A percentile compares a stretch with the other conserved stretches of the same genome.
Conservation (phyloP, 257 asterid species). For the Scutellaria galericulata region DNA sequence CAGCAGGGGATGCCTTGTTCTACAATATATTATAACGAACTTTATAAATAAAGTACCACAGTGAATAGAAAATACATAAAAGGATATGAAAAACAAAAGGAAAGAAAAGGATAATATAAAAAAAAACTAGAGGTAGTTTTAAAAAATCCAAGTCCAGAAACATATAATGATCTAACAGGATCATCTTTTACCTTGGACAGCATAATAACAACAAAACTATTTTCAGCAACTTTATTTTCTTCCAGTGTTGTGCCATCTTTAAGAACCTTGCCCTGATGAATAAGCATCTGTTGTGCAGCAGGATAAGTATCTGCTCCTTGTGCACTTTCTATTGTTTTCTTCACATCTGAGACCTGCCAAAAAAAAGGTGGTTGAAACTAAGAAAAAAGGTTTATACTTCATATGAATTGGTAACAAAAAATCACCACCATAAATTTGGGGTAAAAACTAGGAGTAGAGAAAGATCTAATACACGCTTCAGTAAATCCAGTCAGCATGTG, state of each 20-base stretch:
- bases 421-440: background rate
- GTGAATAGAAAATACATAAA: background rate
- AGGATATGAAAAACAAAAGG: background rate
- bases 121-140: background rate
- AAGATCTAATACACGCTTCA: background rate
- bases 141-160: background rate
- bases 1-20: constrained; percentile 63
- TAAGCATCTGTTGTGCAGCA: constrained; percentile 71
- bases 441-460: constrained; percentile 3
- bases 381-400: background rate
- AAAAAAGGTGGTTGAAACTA: constrained; percentile 1
- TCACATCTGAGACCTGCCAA: constrained; percentile 70
- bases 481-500: background rate
- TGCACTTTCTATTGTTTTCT: constrained; percentile 63
- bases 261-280: constrained; percentile 80
- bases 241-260: constrained; percentile 74
- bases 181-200: constrained; percentile 58
- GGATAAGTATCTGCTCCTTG: constrained; percentile 79
- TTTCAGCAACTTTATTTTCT: constrained; percentile 74
- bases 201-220: constrained; percentile 73
- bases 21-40: constrained; percentile 31
- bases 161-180: constrained; percentile 17
- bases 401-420: background rate
- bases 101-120: constrained; percentile 1
- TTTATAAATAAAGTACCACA: background rate